Conservation (phyloP, 2,329 filamentous ascomycete genomes). For the Aschersonia sp. region DNA sequence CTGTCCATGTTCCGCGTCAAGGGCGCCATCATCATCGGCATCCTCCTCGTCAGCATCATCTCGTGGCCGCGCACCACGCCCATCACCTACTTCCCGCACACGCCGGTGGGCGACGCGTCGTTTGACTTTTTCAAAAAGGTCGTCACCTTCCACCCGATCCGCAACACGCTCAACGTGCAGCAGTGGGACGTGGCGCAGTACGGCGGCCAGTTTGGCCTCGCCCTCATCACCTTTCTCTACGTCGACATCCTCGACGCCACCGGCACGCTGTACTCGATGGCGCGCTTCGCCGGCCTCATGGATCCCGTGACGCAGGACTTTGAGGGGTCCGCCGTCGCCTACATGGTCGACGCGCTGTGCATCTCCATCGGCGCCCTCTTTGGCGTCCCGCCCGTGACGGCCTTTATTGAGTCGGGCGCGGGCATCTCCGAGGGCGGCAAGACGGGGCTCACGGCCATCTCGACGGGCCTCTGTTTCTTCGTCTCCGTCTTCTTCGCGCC, state of each 20-base stretch:
- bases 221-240: conserved; percentile 79
- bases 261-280: conserved; percentile 81
- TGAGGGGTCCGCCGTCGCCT: conserved; percentile 70
- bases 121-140: conserved; percentile 87
- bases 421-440: conserved; percentile 79
- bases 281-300: conserved; percentile 65
- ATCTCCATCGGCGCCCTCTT: conserved; percentile 71
- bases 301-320: conserved; percentile 78
- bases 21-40: conserved; percentile 73
- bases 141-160: conserved; percentile 69
- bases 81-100: conserved; percentile 73
- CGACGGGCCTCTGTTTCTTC: conserved; percentile 71
- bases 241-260: conserved; percentile 83
- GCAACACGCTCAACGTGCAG: conserved; percentile 52
- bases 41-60: conserved; percentile 72
- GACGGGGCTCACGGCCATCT: conserved; percentile 71
- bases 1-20: conserved; percentile 79
- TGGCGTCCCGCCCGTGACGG: conserved; percentile 68
- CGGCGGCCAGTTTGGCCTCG: conserved; percentile 64
- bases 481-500: conserved; percentile 80
- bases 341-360: conserved; percentile 64
- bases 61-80: conserved; percentile 69
- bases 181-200: conserved; percentile 57
- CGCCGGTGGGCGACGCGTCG: conserved; percentile 46
- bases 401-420: conserved; percentile 79